phyloP scores from a whole-genome alignment of 768 basidiomycete genomes.

The Ramaria rubella region DNA sequence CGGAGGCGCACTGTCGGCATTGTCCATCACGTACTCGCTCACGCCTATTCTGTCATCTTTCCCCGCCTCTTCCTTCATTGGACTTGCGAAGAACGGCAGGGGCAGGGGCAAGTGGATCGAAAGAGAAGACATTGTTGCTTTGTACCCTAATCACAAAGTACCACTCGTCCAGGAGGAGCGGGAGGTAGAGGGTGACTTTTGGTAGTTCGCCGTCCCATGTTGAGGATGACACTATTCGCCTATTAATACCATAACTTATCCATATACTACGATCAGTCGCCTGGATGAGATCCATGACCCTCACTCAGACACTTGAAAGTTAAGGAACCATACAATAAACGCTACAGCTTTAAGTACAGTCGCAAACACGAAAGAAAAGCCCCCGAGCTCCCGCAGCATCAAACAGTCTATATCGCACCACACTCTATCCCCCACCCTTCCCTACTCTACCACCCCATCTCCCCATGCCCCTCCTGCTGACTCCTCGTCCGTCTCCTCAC shows the following conservation, averaged over 20 bases:
- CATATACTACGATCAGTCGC: no score
- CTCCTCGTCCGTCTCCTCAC: constrained; percentile 4
- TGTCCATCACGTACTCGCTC: constrained; percentile 81
- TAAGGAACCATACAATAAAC: no score
- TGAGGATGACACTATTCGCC: background rate
- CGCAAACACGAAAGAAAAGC: no score
- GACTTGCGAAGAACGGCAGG: background rate
- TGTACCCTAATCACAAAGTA: constrained; percentile 51
- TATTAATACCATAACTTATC: no score
- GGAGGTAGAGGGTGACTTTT: constrained; percentile 28
- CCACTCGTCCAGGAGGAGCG: constrained; percentile 44
- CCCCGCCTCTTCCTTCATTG: constrained; percentile 2
- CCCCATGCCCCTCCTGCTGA: constrained; percentile 1
- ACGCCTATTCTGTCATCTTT: constrained; percentile 40
- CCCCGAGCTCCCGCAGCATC: no score
- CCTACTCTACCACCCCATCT: constrained; percentile 6
- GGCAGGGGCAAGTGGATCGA: constrained; percentile 40
- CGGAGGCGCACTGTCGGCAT: constrained; percentile 84
- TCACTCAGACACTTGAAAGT: no score
- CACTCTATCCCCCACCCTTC: background rate
- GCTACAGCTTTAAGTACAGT: no score
- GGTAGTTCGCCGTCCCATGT: background rate
- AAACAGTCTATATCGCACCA: no score
- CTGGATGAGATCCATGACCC: no score
- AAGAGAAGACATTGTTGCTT: constrained; percentile 56